Conservation (phyloP, 1,139 yeast genomes). For the Sporopachydermia cereana region DNA sequence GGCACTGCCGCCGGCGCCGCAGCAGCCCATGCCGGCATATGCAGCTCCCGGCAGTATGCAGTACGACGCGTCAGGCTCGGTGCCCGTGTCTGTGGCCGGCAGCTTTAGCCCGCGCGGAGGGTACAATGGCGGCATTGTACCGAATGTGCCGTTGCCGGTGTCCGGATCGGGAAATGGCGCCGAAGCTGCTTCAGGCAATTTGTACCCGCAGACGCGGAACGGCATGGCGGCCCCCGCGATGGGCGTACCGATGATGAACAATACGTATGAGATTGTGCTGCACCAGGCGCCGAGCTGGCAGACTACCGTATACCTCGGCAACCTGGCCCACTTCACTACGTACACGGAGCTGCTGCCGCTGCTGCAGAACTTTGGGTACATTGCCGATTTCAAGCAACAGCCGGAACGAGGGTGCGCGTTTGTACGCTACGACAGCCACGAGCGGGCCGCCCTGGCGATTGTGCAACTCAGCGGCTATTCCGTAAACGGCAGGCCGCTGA, state of each 20-base stretch:
- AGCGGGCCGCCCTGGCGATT: conserved; percentile 80
- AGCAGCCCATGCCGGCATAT: background rate
- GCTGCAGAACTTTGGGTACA: conserved; percentile 68
- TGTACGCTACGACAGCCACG: conserved; percentile 78
- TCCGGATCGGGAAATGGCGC: background rate
- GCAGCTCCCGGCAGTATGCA: background rate
- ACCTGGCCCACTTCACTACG: conserved; percentile 65
- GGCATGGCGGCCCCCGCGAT: background rate
- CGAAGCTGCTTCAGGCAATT: background rate
- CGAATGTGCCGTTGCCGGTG: background rate
- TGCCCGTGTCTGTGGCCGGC: background rate
- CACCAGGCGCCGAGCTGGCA: conserved; percentile 77
- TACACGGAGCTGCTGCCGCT: conserved; percentile 65
- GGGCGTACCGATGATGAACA: conserved; percentile 30
- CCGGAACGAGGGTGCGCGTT: conserved; percentile 80
- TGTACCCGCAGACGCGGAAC: background rate
- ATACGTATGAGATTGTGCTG: conserved; percentile 55
- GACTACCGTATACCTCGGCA: conserved; percentile 84
- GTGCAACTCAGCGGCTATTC: conserved; percentile 67
- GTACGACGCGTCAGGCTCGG: background rate
- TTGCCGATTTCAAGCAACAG: conserved; percentile 69
- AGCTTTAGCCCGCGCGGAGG: background rate
- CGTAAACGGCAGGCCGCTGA: conserved; percentile 67
- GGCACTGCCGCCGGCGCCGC: no score
- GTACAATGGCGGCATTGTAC: background rate